Evolutionary conservation across 768 basidiomycete genomes (phyloP), one percentile per base, ranked within the genome.

Genomic region (Amanita thiersii): DNA sequence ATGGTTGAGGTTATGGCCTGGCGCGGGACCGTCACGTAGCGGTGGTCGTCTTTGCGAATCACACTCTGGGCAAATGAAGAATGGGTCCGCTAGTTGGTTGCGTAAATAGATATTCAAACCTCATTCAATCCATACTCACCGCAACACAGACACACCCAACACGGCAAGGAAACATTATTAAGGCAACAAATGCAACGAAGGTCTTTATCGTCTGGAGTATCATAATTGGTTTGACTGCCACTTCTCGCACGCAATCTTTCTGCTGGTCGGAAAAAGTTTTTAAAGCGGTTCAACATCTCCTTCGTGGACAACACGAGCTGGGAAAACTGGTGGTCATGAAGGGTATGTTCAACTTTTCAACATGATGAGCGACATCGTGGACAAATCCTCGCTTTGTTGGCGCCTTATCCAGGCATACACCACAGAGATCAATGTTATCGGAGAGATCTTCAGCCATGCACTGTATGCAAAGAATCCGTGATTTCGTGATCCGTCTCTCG

Each of bases 401-500:
- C 2, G 56, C 45, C 32, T 51, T 56, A 35, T 63, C 56, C 12
- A 61, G 47, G 39, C 62, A 63, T 15, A 51, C 51, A 19, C 51
- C 49, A 39, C 63, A 65, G 3, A 65, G 40, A 37, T 60, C 58
- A 34, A 63, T 56, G 43, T 59, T 59, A 39, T 62, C 58, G 1
- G 60, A 60, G 5, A 58, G 51, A 36, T 62, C 58, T 11, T 59
- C 59, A 4, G 55, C 50, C 42, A 62, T 56, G 41, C 61, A 65
- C n/a, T 59, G 52, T 5, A 61, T 45, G 40, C 62, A 63, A 2
- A 61, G 24, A 24, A 59, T 51, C 28, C 63, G 48, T 25, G 52
- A 56, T 46, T 59, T 59, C 5, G 58, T 60, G 7, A 65, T 61
- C 24, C 51, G 44, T 8, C 58, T 49, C 41, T 54, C 59, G 36